These are phyloP conservation scores for Canariomyces notabilis DNA, from an alignment of 2,329 filamentous ascomycete genomes.

Conservation along the genomic window DNA sequence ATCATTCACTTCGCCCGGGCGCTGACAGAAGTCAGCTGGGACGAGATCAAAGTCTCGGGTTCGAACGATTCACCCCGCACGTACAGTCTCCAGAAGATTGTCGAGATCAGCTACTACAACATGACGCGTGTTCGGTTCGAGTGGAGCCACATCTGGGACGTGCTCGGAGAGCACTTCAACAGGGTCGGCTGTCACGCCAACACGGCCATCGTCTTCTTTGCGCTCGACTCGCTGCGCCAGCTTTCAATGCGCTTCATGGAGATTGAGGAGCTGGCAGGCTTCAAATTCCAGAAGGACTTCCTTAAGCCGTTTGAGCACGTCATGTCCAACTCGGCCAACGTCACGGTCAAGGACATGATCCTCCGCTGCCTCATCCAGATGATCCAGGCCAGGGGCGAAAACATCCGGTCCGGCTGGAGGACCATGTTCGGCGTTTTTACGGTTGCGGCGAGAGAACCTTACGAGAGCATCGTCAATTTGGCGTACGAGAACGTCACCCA, in stretches of 20 bases:
- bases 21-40: slow-evolving; percentile 94
- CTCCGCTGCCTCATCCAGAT: slow-evolving; percentile 95
- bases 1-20: slow-evolving; percentile 94
- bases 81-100: slow-evolving; percentile 95
- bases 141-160: slow-evolving; percentile 96
- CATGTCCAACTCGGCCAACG: slow-evolving; percentile 84
- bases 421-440: slow-evolving; percentile 99
- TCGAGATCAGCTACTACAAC: slow-evolving; percentile 99
- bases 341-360: slow-evolving; percentile 96
- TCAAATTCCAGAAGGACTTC: slow-evolving; percentile 99
- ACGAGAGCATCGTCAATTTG: slow-evolving; percentile 93
- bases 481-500: slow-evolving; percentile 96
- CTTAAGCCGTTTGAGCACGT: slow-evolving; percentile 97
- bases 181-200: slow-evolving; percentile 95
- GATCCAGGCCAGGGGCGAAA: slow-evolving; percentile 95
- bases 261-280: slow-evolving; percentile 92
- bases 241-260: slow-evolving; percentile 99
- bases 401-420: slow-evolving; percentile 96
- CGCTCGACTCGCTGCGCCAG: slow-evolving; percentile 89
- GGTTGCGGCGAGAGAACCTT: slow-evolving; percentile 85
- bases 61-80: slow-evolving; percentile 93
- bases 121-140: slow-evolving; percentile 98
- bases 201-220: slow-evolving; percentile 95
- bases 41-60: slow-evolving; percentile 95
- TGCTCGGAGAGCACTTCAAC: slow-evolving; percentile 98